Conservation (phyloP, 1,284 basidiomycete genomes). For the Cutaneotrichosporon spelunceum region DNA sequence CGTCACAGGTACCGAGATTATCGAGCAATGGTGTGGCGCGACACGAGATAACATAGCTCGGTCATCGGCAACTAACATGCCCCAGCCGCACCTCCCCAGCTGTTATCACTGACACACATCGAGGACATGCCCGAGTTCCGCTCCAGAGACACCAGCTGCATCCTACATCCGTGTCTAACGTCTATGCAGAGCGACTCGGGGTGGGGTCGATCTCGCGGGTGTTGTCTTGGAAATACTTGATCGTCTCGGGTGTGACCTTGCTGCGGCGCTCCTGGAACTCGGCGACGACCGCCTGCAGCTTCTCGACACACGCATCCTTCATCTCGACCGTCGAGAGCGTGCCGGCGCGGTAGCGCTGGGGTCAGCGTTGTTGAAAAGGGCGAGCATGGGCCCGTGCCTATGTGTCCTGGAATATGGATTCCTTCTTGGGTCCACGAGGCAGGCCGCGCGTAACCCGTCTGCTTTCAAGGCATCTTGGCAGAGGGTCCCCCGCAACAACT, state of each 20-base stretch:
- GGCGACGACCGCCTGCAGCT: slow-evolving; percentile 78
- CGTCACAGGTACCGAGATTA: no score
- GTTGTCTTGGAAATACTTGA: slow-evolving; percentile 79
- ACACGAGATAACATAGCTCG: not conserved
- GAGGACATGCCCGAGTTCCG: no score
- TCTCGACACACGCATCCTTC: slow-evolving; percentile 82
- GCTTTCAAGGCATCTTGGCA: not conserved
- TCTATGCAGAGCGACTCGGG: slow-evolving; percentile 14
- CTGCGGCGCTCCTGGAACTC: slow-evolving; percentile 90
- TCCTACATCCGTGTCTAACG: not conserved
- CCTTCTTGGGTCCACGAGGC: not conserved
- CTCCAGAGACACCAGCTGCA: not conserved
- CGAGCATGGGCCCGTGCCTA: not conserved
- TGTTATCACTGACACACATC: no score
- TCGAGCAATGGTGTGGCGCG: no score
- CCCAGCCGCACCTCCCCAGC: no score
- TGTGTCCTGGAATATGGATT: not conserved
- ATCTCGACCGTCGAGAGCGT: slow-evolving; percentile 85
- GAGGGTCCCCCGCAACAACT: slow-evolving; percentile 30
- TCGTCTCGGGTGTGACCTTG: slow-evolving; percentile 72
- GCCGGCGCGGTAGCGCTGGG: slow-evolving; percentile 85
- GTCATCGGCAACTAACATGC: not conserved
- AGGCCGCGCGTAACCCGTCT: not conserved
- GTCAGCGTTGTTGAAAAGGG: not conserved
- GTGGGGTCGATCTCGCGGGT: slow-evolving; percentile 69